Evolutionary conservation across 2,329 filamentous ascomycete genomes (phyloP).

Genomic region (Escovopsis sp.): DNA sequence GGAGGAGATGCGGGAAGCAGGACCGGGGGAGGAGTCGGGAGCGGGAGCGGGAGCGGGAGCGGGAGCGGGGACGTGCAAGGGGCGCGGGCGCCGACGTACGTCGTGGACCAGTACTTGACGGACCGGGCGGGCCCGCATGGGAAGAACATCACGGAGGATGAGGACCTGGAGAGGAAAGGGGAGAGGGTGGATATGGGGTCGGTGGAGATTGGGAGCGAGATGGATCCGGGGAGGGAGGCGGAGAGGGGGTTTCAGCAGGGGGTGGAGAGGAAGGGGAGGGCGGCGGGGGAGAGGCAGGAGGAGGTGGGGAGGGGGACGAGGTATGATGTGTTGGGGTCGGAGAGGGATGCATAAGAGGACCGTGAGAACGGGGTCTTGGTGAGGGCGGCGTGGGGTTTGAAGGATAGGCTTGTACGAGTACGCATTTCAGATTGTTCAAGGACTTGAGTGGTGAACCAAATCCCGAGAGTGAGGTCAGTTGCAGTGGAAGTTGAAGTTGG

Average conservation of each 20-base stretch:
- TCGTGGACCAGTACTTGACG: constrained; percentile 17
- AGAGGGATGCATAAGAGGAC: constrained; percentile 12
- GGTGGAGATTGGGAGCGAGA: constrained; percentile 27
- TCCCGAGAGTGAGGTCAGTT: no score
- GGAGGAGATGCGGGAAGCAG: no score
- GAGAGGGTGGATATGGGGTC: constrained; percentile 10
- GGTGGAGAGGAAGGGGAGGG: constrained; percentile 10
- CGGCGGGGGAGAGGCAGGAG: constrained; percentile 13
- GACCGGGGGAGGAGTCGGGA: no score
- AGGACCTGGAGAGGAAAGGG: constrained; percentile 25
- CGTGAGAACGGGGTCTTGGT: no score
- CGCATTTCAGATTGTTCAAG: no score
- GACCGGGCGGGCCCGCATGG: constrained; percentile 23
- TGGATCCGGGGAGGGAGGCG: constrained; percentile 31
- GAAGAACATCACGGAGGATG: constrained; percentile 21
- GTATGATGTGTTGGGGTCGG: constrained; percentile 17
- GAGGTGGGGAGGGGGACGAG: constrained; percentile 12
- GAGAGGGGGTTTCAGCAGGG: constrained; percentile 25
- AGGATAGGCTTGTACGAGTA: no score
- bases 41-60: no score
- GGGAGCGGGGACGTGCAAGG: no score
- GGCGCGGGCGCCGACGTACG: constrained; percentile 21
- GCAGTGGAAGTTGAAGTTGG: no score
- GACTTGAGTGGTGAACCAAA: no score
- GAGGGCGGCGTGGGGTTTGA: no score